Evolutionary conservation across 2,329 filamentous ascomycete genomes (phyloP), one percentile per base, ranked within the genome.

Genomic region (Cordyceps farinosa): DNA sequence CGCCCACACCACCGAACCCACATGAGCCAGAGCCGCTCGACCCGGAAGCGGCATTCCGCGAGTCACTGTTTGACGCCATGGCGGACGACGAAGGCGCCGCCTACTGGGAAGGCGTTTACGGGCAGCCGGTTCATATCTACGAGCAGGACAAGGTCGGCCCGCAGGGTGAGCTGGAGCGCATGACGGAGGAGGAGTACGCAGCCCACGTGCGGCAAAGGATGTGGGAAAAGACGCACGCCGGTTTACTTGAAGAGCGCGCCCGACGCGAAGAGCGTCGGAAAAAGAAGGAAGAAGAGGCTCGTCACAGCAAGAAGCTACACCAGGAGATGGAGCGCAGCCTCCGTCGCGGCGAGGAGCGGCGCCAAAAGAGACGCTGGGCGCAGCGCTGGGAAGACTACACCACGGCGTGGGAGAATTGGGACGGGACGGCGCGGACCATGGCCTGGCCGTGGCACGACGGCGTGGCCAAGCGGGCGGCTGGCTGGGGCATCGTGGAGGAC

Each of bases 21-120:
- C 75, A 79, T 68, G 78, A 79, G 0, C 74, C 76, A 3, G 75
- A 77, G 2, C 74, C 79, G 0, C 79, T 90, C 17, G 85, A 90
- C 68, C 83, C 91, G 0, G 88, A 92, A 47, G 80, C 84, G 0
- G 92, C 94, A 1, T 99, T 99, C 74, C 88, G 91, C 36, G 91
- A 96, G 75, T 97, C 92, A 0, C 87, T 99, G 5, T 98, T 98
- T 77, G 95, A 99, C 75, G 95, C 95, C 38, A 89, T 99, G 76
- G 94, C 92, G 44, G 95, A 99, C 75, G 94, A 98, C 72, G 95
- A 99, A 77, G 95, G 94, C 53, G 95, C 95, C 2, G 85, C 87
- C 8, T 99, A 95, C 78, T 99, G 95, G 95, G 90, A 97, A 74
- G 86, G 87, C 17, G 91, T 99, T n/a, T 99, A 98, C 76, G 93